phyloP scores from a whole-genome alignment of 768 basidiomycete genomes.

The Calocybe gangraenosa region DNA sequence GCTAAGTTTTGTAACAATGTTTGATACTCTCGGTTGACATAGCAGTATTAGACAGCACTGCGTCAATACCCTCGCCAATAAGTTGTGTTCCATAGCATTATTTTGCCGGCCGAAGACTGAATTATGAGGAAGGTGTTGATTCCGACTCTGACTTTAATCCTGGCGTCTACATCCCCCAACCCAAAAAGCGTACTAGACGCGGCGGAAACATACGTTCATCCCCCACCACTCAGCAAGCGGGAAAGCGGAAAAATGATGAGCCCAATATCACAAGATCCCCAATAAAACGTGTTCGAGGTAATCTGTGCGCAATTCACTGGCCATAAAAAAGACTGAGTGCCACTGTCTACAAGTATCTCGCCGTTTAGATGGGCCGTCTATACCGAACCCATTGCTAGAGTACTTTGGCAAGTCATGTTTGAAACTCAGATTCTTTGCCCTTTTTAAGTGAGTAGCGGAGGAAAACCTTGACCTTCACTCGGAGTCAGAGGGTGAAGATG shows the following conservation, averaged over 20 bases:
- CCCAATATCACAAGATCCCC: background rate
- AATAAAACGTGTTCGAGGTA: conserved; percentile 6
- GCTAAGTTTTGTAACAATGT: too few species aligned
- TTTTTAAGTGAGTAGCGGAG: conserved; percentile 18
- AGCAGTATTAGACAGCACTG: conserved; percentile 22
- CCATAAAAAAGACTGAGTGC: background rate
- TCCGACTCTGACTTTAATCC: conserved; percentile 49
- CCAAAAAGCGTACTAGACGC: conserved; percentile 22
- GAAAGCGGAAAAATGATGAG: conserved; percentile 12
- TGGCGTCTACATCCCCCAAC: conserved; percentile 31
- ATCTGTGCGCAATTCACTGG: background rate
- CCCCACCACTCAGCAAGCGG: conserved; percentile 14
- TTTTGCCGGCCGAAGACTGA: background rate
- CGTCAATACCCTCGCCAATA: conserved; percentile 31
- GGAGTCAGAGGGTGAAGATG: conserved; percentile 41
- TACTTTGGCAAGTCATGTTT: conserved; percentile 41
- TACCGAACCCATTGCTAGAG: conserved; percentile 40
- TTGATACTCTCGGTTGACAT: too few species aligned
- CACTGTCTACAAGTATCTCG: background rate
- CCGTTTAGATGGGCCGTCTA: conserved; percentile 9
- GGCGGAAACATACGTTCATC: conserved; percentile 7
- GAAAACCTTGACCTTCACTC: conserved; percentile 47
- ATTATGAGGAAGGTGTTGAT: conserved; percentile 32
- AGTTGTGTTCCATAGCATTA: conserved; percentile 17
- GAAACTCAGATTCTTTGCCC: background rate